phyloP scores from a whole-genome alignment of 345 rosid species.

The Salix arbutifolia region DNA sequence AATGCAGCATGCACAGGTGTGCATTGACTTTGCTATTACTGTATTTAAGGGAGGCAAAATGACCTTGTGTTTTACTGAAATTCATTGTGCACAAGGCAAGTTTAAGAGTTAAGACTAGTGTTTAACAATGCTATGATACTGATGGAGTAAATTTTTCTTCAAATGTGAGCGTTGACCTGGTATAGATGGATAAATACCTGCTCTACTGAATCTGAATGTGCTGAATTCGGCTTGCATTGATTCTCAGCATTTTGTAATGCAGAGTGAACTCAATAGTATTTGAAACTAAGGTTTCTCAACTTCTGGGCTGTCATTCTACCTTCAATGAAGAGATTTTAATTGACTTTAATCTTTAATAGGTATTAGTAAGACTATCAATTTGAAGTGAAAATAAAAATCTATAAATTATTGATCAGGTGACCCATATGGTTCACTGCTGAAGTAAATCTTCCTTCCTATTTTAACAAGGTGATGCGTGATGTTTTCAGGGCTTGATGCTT shows the following conservation, averaged over 20 bases:
- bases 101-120: too few relatives aligned
- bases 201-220: neutral
- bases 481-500: conserved; percentile 88
- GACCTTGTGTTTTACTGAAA: too few relatives aligned
- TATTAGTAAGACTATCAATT: neutral
- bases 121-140: too few relatives aligned
- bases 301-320: neutral
- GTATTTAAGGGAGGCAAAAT: too few relatives aligned
- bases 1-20: too few relatives aligned
- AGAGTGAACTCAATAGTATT: neutral
- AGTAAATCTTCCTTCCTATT: conserved; percentile 5
- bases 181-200: neutral
- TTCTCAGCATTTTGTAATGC: neutral
- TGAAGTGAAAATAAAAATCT: neutral
- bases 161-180: too few relatives aligned
- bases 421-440: conserved; percentile 5
- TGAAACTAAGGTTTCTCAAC: neutral
- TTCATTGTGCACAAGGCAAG: too few relatives aligned
- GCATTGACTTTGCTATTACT: too few relatives aligned
- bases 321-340: neutral
- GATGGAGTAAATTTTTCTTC: too few relatives aligned
- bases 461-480: conserved; percentile 5
- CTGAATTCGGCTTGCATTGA: too few relatives aligned
- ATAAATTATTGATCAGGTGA: neutral
- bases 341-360: neutral